Evolutionary conservation across 2,329 filamentous ascomycete genomes (phyloP), one percentile per base, ranked within the genome.

Genomic region (Ustulina deusta): DNA sequence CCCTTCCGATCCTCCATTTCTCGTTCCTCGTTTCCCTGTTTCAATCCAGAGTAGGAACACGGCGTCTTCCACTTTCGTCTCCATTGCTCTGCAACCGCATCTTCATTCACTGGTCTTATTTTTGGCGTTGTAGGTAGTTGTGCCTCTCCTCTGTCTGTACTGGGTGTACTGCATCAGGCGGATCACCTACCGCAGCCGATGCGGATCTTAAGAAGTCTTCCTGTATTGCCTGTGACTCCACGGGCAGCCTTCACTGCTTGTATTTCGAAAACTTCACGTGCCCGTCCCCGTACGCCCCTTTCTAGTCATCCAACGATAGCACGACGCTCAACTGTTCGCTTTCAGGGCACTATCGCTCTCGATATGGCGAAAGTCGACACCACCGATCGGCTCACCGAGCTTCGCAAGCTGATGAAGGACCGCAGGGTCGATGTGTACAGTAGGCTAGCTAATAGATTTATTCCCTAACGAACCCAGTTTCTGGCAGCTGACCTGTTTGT

Each of bases 391-490:
- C 88, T 99, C 72, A 82, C 88, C 71, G 87, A 88, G 81, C 86
- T 99, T 76, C 89, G 96, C 78, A 85, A 90, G 79, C 84, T 97
- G 78, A 99, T 99, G 96, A 90, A 89, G 81, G 87, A 94, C 80
- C 87, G 91, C 77, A 91, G 93, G 72, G 86, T 99, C 72, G 94
- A 98, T 80, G 86, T 98, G 68, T 99, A 99, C 83, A 91, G 95
- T 97, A 90, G 79, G 83, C 79, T 65, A 69, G 68, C 67, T 72
- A 69, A 70, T 66, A 60, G 72, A 66, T 69, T 63, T 57, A 49
- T 56, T 59, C 65, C 34, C 40, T 40, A 27, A 51, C 46, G 55
- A 51, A 22, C 63, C 52, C 25, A 61, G 54, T 56, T 44, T 38
- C 59, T 61, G 32, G 54, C 66, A 66, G 67, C 74, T 78, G 66